Percentiles rank a stretch among this genome's conserved stretches.
These are phyloP conservation scores for Eurotiales sp. DNA, from an alignment of 2,329 filamentous ascomycete genomes.

Conservation along the genomic window DNA sequence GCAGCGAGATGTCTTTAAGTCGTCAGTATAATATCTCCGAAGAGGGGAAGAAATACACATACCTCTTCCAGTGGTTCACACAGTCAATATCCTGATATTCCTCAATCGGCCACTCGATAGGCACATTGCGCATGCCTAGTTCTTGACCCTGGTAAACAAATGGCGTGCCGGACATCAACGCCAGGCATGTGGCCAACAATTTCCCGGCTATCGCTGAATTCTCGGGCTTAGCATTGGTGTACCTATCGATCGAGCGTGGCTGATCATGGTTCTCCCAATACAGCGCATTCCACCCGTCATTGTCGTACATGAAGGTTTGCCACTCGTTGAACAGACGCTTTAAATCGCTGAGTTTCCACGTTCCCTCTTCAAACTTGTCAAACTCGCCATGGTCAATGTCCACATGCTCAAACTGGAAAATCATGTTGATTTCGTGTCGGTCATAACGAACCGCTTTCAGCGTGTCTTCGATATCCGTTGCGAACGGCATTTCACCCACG, in stretches of 20 bases:
- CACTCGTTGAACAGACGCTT: constrained; percentile 55
- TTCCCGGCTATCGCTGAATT: constrained; percentile 53
- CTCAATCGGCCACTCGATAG: constrained; percentile 56
- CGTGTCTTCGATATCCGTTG: constrained; percentile 48
- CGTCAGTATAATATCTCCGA: constrained; percentile 6
- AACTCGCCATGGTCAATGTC: constrained; percentile 53
- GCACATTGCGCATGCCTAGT: constrained; percentile 63
- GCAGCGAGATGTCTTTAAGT: constrained; percentile 28
- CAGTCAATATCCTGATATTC: constrained; percentile 68
- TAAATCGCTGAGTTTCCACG: constrained; percentile 50
- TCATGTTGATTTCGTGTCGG: constrained; percentile 63
- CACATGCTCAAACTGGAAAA: constrained; percentile 69
- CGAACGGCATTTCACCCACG: constrained; percentile 59
- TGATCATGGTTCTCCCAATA: constrained; percentile 67
- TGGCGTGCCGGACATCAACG: constrained; percentile 57
- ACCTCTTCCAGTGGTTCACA: constrained; percentile 53
- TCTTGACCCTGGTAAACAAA: constrained; percentile 71
- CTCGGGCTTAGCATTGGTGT: constrained; percentile 48
- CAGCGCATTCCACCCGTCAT: constrained; percentile 61
- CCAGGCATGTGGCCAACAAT: constrained; percentile 57
- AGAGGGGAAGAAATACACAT: constrained; percentile 30
- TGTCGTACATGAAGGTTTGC: constrained; percentile 57
- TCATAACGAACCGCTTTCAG: constrained; percentile 54
- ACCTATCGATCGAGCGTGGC: constrained; percentile 57
- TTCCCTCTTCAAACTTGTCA: constrained; percentile 48